Percentiles rank a stretch among this genome's conserved stretches.
Evolutionary conservation across 2,329 filamentous ascomycete species (phyloP).

Genomic region (Xylaria sp.): DNA sequence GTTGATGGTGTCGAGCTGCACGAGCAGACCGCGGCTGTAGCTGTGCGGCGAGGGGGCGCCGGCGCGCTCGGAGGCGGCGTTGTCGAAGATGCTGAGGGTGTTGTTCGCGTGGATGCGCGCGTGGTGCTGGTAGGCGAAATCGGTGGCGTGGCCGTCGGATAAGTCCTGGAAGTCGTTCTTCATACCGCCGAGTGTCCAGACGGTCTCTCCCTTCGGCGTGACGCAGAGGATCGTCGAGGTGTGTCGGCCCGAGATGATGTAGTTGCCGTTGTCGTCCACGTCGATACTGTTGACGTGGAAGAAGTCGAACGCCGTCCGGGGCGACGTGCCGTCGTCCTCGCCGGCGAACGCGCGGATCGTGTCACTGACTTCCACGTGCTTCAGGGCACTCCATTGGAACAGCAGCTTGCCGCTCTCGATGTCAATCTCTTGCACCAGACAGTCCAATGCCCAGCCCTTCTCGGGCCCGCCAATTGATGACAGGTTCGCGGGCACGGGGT

Average conservation of each 20-base stretch:
- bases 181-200: conserved; percentile 36
- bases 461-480: conserved; percentile 18
- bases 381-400: conserved; percentile 22
- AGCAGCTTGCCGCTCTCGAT: conserved; percentile 22
- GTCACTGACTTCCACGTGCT: conserved; percentile 15
- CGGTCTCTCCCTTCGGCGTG: conserved; percentile 27
- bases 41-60: conserved; percentile 20
- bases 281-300: conserved; percentile 37
- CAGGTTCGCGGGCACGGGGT: conserved; percentile 20
- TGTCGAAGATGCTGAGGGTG: conserved; percentile 37
- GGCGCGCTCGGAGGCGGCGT: conserved; percentile 27
- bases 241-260: conserved; percentile 35
- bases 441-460: conserved; percentile 20
- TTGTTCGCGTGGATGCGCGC: conserved; percentile 30
- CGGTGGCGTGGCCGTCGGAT: conserved; percentile 32
- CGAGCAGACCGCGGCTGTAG: conserved; percentile 40
- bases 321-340: conserved; percentile 20
- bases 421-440: conserved; percentile 22
- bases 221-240: conserved; percentile 31
- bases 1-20: conserved; percentile 37
- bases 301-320: conserved; percentile 31
- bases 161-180: conserved; percentile 35
- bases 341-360: conserved; percentile 16
- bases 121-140: conserved; percentile 39
- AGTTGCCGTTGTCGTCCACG: conserved; percentile 34